A percentile compares a stretch with the other conserved stretches of the same genome.
phyloP scores from a whole-genome alignment of 495 filamentous ascomycete species.

The Chaetomium fimeti region DNA sequence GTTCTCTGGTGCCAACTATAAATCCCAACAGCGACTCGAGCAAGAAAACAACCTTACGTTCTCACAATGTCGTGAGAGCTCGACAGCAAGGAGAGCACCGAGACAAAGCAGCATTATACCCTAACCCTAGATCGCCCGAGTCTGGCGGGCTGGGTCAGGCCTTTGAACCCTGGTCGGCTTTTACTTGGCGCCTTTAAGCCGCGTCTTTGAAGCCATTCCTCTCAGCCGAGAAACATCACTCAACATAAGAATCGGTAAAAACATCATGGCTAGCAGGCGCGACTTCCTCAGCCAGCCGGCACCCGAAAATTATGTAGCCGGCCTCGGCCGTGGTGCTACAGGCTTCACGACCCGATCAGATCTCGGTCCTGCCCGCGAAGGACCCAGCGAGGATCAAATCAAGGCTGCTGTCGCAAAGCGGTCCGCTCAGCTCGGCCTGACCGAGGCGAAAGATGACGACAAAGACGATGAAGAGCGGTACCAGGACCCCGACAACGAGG shows the following conservation, averaged over 20 bases:
- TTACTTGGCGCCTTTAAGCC: neutral
- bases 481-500: conserved; percentile 96
- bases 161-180: neutral
- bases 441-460: conserved; percentile 77
- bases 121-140: neutral
- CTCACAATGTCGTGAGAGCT: too few relatives aligned
- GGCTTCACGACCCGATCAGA: conserved; percentile 98
- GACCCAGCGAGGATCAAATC: conserved; percentile 96
- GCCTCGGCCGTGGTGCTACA: conserved; percentile 94
- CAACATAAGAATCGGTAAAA: neutral
- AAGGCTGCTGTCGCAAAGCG: conserved; percentile 93
- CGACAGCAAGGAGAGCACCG: too few relatives aligned
- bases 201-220: neutral
- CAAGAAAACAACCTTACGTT: too few relatives aligned
- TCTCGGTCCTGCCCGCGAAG: conserved; percentile 92
- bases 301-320: conserved; percentile 97
- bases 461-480: conserved; percentile 83
- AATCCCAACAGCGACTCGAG: too few relatives aligned
- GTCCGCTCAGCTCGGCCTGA: conserved; percentile 74
- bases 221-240: neutral
- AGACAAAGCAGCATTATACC: too few relatives aligned
- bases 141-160: neutral
- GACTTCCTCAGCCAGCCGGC: conserved; percentile 90
- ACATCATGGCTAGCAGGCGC: conserved; percentile 69
- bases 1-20: too few relatives aligned